These are phyloP conservation scores for Oryza glaberrima DNA, from an alignment of 176 grass and related monocot genomes.

Conservation along the genomic window DNA sequence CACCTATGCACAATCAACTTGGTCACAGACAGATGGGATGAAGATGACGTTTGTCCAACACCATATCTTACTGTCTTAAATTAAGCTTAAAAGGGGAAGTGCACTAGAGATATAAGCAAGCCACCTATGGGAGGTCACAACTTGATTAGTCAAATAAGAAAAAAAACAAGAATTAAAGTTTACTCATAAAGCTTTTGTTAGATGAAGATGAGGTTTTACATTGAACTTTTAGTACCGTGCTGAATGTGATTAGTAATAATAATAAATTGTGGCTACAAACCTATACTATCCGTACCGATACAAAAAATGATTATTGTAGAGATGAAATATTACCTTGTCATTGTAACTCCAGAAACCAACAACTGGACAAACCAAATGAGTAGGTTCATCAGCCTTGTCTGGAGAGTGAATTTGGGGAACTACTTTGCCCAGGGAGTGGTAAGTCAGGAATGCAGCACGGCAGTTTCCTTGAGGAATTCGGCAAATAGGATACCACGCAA, in stretches of 20 bases:
- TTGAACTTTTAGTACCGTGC: neutral
- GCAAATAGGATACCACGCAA: slow-evolving; percentile 61
- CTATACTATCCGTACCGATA: too few relatives aligned
- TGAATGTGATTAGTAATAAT: neutral
- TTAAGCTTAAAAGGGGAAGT: neutral
- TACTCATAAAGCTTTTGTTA: neutral
- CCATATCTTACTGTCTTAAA: neutral
- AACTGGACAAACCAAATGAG: slow-evolving; percentile 37
- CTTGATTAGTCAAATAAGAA: neutral
- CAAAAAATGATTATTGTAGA: neutral
- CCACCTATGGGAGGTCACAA: neutral
- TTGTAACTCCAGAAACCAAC: slow-evolving; percentile 52
- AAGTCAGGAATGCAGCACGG: slow-evolving; percentile 46
- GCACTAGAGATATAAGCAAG: neutral
- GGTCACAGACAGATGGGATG: neutral
- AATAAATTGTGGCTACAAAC: neutral
- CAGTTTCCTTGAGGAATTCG: slow-evolving; percentile 40
- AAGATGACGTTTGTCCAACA: neutral
- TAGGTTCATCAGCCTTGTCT: neutral
- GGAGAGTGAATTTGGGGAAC: slow-evolving; percentile 32
- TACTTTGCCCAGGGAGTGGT: slow-evolving; percentile 48
- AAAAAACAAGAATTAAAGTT: neutral
- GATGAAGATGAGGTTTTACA: neutral
- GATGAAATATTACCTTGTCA: slow-evolving; percentile 37
- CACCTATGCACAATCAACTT: neutral